These are phyloP conservation scores for Aspergillus carbonarius DNA, from an alignment of 2,329 filamentous ascomycete genomes.

Conservation along the genomic window DNA sequence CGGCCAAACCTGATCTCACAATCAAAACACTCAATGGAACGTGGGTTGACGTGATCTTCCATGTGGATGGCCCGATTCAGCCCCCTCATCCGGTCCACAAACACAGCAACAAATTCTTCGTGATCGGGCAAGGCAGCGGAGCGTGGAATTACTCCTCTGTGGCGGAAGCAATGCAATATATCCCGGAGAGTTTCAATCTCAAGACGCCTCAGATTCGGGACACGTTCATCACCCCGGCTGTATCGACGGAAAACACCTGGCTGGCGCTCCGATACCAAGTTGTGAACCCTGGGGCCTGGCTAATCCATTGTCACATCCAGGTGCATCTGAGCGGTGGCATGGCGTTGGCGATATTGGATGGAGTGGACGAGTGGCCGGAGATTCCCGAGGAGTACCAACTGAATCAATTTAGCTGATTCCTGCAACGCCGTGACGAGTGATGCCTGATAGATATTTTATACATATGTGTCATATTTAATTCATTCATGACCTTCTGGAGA, in stretches of 20 bases:
- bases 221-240: constrained; percentile 43
- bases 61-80: constrained; percentile 46
- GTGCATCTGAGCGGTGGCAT: constrained; percentile 57
- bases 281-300: constrained; percentile 54
- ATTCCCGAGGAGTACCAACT: constrained; percentile 26
- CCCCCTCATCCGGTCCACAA: constrained; percentile 64
- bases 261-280: constrained; percentile 55
- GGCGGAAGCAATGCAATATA: constrained; percentile 50
- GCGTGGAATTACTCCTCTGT: constrained; percentile 55
- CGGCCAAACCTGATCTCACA: constrained; percentile 46
- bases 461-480: not conserved
- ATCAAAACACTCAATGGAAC: constrained; percentile 49
- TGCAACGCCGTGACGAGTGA: not conserved
- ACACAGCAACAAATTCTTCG: constrained; percentile 61
- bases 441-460: not conserved
- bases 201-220: constrained; percentile 57
- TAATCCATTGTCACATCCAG: constrained; percentile 59
- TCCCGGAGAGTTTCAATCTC: constrained; percentile 58
- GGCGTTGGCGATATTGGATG: constrained; percentile 52
- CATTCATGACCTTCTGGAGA: too few relatives aligned
- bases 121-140: constrained; percentile 54
- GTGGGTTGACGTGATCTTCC: constrained; percentile 59
- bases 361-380: constrained; percentile 36
- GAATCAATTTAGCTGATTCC: not conserved
- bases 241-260: constrained; percentile 42